Conservation (phyloP, 169 alveolate species). For the Cryptosporidium meleagridis region DNA sequence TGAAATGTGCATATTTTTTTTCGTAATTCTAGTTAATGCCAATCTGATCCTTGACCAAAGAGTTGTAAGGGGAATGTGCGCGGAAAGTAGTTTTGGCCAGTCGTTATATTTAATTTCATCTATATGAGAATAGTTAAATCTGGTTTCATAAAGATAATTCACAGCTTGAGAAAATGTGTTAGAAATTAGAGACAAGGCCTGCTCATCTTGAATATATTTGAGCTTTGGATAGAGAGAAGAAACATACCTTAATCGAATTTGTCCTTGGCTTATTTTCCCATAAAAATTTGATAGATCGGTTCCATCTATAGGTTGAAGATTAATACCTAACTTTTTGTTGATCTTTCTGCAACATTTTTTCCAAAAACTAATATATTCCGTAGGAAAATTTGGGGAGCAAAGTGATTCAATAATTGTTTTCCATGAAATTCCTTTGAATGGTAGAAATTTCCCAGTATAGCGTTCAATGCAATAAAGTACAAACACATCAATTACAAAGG, state of each 20-base stretch:
- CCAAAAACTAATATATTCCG: constrained; percentile 44
- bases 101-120: constrained; percentile 63
- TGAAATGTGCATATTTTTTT: constrained; percentile 23
- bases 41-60: constrained; percentile 70
- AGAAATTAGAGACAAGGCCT: not conserved
- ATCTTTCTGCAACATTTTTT: constrained; percentile 43
- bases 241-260: constrained; percentile 53
- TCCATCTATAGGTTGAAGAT: constrained; percentile 2
- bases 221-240: constrained; percentile 63
- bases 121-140: constrained; percentile 25
- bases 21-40: constrained; percentile 37
- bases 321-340: constrained; percentile 4
- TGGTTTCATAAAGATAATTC: constrained; percentile 57
- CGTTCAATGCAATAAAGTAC: constrained; percentile 66
- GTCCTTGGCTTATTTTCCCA: constrained; percentile 60
- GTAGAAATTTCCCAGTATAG: constrained; percentile 61
- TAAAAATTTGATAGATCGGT: constrained; percentile 16
- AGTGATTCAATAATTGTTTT: constrained; percentile 47
- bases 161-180: constrained; percentile 45
- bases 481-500: constrained; percentile 42
- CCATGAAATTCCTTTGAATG: constrained; percentile 66
- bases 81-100: constrained; percentile 46
- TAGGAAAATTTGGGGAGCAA: constrained; percentile 41
- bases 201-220: constrained; percentile 28
- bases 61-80: constrained; percentile 54